A percentile compares a stretch with the other conserved stretches of the same genome.
These are phyloP conservation scores for Cinnamomum chago DNA, from an alignment of 164 flowering plant genomes.

Conservation along the genomic window DNA sequence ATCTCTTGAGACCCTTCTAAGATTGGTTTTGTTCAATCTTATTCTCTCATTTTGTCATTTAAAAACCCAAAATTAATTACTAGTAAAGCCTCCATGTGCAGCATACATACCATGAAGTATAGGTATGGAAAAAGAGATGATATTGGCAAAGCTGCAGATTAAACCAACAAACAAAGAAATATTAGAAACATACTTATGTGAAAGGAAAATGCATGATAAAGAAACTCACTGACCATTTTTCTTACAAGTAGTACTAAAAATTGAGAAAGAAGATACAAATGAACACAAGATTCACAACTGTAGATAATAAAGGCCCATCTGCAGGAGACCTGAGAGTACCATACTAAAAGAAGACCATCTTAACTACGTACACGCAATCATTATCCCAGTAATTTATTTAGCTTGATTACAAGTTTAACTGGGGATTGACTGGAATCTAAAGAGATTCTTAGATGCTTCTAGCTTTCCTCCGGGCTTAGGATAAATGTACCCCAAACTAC, in stretches of 20 bases:
- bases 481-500: too few species aligned
- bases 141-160: slow-evolving; percentile 61
- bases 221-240: neutral
- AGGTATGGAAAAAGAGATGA: slow-evolving; percentile 71
- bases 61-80: neutral
- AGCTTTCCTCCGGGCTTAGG: too few species aligned
- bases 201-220: neutral
- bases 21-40: neutral
- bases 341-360: too few species aligned
- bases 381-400: too few species aligned
- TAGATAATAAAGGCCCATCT: too few species aligned
- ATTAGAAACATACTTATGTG: neutral
- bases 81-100: neutral
- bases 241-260: neutral
- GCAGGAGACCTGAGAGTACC: too few species aligned
- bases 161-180: neutral
- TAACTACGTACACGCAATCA: too few species aligned
- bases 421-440: too few species aligned
- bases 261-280: too few species aligned
- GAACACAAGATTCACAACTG: too few species aligned
- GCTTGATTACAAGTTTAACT: too few species aligned
- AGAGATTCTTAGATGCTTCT: too few species aligned
- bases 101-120: slow-evolving; percentile 64
- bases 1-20: neutral
- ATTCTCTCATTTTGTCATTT: neutral